Base-by-base conservation (phyloP, 1,284 basidiomycete genomes). In the Trichosporon sp. region DNA sequence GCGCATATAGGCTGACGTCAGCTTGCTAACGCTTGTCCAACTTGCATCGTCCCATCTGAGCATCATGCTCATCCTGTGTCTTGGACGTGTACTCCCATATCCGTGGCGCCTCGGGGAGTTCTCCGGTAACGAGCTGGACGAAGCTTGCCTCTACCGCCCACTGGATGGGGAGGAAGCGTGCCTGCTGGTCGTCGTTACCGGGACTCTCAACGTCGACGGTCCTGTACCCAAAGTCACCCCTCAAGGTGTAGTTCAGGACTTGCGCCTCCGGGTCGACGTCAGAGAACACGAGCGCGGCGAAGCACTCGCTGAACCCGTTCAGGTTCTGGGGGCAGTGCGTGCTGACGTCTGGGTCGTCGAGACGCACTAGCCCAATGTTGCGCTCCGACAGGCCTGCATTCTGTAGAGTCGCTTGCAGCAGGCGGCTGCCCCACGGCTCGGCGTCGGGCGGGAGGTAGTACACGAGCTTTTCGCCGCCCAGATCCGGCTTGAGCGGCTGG, bases 21-120 rank as follows among this genome's bases (percentile, higher is more conserved):
- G 44, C 15, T 44, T 8, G 15, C n/a, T 15, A 25, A 5, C 12
- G n/a, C 9, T 15, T 3, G 4, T 25, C 18, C n/a, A 18, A 84
- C 86, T 62, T 68, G 89, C 90, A 87, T 13, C 90, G 79, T 62
- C 89, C 86, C 35, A 85, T 86, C 15, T 82, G 66, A 12, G 86
- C 87, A 11, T 80, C 75, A 71, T 90, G 87, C 68, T 91, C 85
- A 29, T 87, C 83, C 69, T 91, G 90, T 0, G 89, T 89, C 72
- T 88, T 85, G 71, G 87, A 85, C 0, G 89, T 88, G 78, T 88
- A 92, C 0, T 90, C 89, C 88, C 90, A 90, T 76, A 90, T 87
- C 47, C 87, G 77, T 0, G 91, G 90, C 0, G 86, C 86, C 6
- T 86, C 85, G 7, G 77, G 75, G 11, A 67, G 31, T 6, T 65